phyloP scores from a whole-genome alignment of 1,284 basidiomycete species.

The Ganoderma sp. region DNA sequence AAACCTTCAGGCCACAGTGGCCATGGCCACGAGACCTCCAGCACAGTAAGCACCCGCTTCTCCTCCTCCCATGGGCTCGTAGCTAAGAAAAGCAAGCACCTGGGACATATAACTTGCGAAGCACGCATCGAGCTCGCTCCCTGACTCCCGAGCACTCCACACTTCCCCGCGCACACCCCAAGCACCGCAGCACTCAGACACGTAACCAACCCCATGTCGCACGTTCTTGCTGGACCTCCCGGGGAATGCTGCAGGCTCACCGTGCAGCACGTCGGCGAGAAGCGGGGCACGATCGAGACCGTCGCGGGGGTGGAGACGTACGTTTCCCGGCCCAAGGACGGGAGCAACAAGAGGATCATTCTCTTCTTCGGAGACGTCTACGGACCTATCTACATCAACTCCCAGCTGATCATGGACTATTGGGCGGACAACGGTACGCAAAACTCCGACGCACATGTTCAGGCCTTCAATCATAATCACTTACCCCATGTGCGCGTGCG shows the following conservation, averaged over 20 bases:
- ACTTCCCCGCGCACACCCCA: neutral
- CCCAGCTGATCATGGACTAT: constrained; percentile 59
- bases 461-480: no score
- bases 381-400: constrained; percentile 56
- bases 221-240: constrained; percentile 46
- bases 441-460: neutral
- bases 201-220: constrained; percentile 24
- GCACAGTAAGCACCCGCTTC: constrained; percentile 5
- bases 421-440: constrained; percentile 53
- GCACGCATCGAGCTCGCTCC: neutral
- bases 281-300: constrained; percentile 49
- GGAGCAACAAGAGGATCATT: constrained; percentile 47
- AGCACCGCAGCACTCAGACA: neutral
- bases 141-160: neutral
- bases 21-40: neutral
- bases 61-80: neutral
- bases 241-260: constrained; percentile 53
- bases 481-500: neutral
- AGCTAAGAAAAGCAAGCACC: constrained; percentile 1
- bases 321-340: constrained; percentile 49
- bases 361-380: constrained; percentile 57
- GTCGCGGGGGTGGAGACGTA: constrained; percentile 59
- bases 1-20: neutral
- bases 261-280: constrained; percentile 55
- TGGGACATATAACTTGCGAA: constrained; percentile 1